phyloP scores from a whole-genome alignment of 768 basidiomycete species.

The Trametes villosa region DNA sequence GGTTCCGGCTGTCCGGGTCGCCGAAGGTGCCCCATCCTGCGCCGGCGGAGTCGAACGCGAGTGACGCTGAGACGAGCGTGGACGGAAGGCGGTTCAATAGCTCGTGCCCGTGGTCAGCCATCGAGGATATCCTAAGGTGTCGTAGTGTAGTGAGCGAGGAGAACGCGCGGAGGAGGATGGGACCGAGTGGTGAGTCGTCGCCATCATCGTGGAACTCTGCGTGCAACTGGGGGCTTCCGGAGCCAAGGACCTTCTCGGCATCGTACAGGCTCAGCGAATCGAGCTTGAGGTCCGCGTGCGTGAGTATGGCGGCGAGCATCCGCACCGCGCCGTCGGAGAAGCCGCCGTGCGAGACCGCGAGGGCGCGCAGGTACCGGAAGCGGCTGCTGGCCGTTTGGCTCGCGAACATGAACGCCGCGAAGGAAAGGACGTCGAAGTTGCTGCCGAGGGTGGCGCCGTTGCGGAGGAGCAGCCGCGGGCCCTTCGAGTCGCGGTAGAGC shows the following conservation, averaged over 20 bases:
- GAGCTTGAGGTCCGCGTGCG: not conserved
- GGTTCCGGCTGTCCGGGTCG: conserved; percentile 4
- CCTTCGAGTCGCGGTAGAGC: not conserved
- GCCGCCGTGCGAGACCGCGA: conserved; percentile 4
- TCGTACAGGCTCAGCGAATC: conserved; percentile 1
- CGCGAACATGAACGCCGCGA: conserved; percentile 5
- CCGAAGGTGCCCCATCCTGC: not conserved
- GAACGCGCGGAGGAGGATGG: not conserved
- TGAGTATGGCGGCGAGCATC: not conserved
- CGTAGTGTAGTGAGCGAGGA: not conserved
- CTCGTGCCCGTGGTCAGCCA: not conserved
- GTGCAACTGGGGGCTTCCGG: no score
- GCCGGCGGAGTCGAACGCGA: not conserved
- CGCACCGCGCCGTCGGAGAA: not conserved
- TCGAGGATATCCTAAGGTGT: conserved; percentile 1
- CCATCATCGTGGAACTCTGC: not conserved
- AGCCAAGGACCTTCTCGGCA: conserved; percentile 5
- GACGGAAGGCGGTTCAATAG: not conserved
- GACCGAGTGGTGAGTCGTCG: not conserved
- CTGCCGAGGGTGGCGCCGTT: not conserved
- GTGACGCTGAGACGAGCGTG: not conserved
- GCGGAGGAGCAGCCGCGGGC: conserved; percentile 6
- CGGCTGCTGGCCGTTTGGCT: not conserved
- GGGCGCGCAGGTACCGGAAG: not conserved
- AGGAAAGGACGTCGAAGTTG: not conserved